Evolutionary conservation across 2,329 filamentous ascomycete species (phyloP).

Genomic region (Aureobasidium uvarum): DNA sequence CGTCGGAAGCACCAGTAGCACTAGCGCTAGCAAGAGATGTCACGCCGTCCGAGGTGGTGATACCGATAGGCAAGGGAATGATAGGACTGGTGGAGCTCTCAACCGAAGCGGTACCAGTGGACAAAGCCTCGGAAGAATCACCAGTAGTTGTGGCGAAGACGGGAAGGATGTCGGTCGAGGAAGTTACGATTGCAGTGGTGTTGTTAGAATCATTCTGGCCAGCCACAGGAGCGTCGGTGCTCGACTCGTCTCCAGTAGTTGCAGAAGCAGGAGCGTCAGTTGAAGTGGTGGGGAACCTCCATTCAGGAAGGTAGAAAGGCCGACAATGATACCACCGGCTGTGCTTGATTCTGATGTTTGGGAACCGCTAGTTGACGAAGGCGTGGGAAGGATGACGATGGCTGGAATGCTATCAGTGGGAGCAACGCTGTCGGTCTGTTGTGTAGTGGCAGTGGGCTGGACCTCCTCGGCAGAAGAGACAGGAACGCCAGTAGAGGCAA

Average conservation of each 20-base stretch:
- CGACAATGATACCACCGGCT: conserved; percentile 36
- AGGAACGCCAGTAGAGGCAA: conserved; percentile 14
- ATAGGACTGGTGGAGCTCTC: conserved; percentile 20
- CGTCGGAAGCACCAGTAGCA: conserved; percentile 18
- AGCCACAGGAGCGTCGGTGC: neutral
- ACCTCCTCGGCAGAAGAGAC: conserved; percentile 11
- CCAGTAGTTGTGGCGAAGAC: conserved; percentile 10
- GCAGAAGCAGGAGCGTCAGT: conserved; percentile 13
- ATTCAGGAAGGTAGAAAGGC: conserved; percentile 37
- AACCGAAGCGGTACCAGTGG: neutral
- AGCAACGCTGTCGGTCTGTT: neutral
- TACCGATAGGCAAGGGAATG: conserved; percentile 8
- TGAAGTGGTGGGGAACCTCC: conserved; percentile 24
- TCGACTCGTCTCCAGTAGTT: neutral
- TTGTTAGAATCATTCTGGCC: neutral
- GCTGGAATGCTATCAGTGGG: conserved; percentile 31
- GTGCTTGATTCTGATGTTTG: conserved; percentile 19
- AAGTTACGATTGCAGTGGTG: neutral
- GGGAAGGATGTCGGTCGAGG: neutral
- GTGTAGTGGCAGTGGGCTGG: conserved; percentile 1
- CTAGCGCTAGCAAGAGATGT: neutral
- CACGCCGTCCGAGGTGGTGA: conserved; percentile 1
- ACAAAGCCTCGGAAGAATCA: neutral
- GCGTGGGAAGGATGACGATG: conserved; percentile 33
- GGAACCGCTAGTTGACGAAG: conserved; percentile 16